These are phyloP conservation scores for Venustampulla echinocandica DNA, from an alignment of 495 filamentous ascomycete species.

Conservation along the genomic window DNA sequence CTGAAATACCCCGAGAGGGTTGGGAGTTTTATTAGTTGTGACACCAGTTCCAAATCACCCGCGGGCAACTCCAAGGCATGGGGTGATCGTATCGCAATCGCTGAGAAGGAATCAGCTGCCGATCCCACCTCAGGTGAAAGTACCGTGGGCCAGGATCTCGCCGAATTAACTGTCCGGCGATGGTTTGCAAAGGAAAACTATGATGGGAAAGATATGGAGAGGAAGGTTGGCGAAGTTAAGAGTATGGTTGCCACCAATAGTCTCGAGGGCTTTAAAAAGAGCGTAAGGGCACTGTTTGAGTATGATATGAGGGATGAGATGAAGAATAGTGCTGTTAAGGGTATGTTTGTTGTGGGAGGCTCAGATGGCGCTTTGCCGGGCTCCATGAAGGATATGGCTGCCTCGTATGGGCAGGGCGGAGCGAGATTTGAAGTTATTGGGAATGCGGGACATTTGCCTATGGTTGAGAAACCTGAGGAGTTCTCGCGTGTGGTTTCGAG, in stretches of 20 bases:
- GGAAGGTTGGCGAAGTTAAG: slow-evolving; percentile 44
- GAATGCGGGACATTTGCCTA: slow-evolving; percentile 68
- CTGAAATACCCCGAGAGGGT: slow-evolving; percentile 54
- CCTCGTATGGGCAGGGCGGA: slow-evolving; percentile 38
- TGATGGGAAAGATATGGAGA: slow-evolving; percentile 33
- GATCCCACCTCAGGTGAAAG: slow-evolving; percentile 36
- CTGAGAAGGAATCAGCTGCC: slow-evolving; percentile 46
- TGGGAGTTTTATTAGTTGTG: slow-evolving; percentile 59
- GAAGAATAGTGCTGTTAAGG: slow-evolving; percentile 47
- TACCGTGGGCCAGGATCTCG: slow-evolving; percentile 49
- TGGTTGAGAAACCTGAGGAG: slow-evolving; percentile 63
- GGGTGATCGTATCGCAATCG: slow-evolving; percentile 64
- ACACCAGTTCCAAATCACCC: slow-evolving; percentile 62
- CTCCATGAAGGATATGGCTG: slow-evolving; percentile 67
- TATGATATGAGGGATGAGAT: slow-evolving; percentile 64
- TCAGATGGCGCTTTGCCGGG: slow-evolving; percentile 66
- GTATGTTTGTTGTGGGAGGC: slow-evolving; percentile 59
- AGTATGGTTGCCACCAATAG: slow-evolving; percentile 54
- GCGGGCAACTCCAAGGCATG: slow-evolving; percentile 65
- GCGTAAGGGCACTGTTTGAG: slow-evolving; percentile 63
- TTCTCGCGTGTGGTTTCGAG: slow-evolving; percentile 53
- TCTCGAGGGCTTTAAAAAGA: slow-evolving; percentile 59
- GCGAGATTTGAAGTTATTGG: slow-evolving; percentile 53
- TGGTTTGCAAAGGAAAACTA: slow-evolving; percentile 66
- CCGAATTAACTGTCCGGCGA: slow-evolving; percentile 56